Evolutionary conservation across 139 green algal species (phyloP), one percentile per base, ranked within the genome.

Genomic region (Chlorella sp.): DNA sequence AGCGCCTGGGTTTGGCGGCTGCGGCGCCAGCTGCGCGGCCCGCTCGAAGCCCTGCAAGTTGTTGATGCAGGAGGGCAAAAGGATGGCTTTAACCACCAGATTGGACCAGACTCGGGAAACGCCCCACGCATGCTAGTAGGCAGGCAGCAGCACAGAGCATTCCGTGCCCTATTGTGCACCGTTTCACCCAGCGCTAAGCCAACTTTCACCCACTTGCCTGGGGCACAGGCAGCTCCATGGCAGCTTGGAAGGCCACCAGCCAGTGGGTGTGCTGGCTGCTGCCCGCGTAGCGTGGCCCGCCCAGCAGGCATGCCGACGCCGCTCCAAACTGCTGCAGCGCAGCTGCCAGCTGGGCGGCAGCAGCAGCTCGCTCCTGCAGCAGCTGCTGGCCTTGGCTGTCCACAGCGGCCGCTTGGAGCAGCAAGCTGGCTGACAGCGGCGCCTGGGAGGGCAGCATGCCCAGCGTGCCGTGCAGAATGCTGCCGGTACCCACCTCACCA

Each of bases 271-370:
- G 87, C 23, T 82, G 80, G 69, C 57, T 87, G 74, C 26, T 85
- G 34, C 78, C 57, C 17, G 65, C 57, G 25, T 91, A 91, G 18
- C 39, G 39, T 0, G n/a, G 4, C 30, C 80, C 78, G 4, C 80
- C 78, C 20, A 88, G 64, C 70, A 85, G 69, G 55, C 70, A 71
- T 21, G 70, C 62, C 28, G 86, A 55, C 4, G 86, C 88, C 15
- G 88, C 80, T 17, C 68, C 56, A 71, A 89, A 92, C 73, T 85
- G 73, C 76, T 85, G 79, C 64, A 92, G 63, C 23, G 75, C 78
- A 4, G 32, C 80, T 1, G 70, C 56, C 51, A 80, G 78, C 30
- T 63, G 47, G 5, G 41, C 47, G 2, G 86, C 30, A 4, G 81
- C 75, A 16, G 83, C 60, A 0, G 74, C 82, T 16, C 76, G 82